Evolutionary conservation across 805 yeast species (phyloP).

Genomic region (Kazachstania martiniae): DNA sequence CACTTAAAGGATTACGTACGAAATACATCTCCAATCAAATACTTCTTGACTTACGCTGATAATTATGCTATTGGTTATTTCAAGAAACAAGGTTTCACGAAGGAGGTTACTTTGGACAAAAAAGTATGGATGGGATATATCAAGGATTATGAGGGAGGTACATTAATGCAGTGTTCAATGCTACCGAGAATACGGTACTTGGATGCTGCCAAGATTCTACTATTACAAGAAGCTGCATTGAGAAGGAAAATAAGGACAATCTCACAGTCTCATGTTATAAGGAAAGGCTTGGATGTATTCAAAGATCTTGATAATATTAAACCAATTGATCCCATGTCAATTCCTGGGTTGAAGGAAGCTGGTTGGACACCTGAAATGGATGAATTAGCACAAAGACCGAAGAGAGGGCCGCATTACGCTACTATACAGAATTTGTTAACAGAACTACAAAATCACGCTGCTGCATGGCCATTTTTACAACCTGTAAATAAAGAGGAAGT

Average conservation of each 20-base stretch:
- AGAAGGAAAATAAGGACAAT: conserved; percentile 70
- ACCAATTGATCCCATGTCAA: conserved; percentile 65
- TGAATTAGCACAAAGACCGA: conserved; percentile 87
- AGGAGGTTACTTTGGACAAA: conserved; percentile 79
- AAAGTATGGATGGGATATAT: conserved; percentile 96
- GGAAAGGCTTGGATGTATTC: conserved; percentile 74
- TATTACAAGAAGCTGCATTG: conserved; percentile 87
- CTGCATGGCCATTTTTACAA: conserved; percentile 94
- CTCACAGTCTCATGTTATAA: conserved; percentile 67
- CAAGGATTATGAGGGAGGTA: conserved; percentile 98
- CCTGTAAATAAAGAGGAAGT: conserved; percentile 93
- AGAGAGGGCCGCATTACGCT: conserved; percentile 88
- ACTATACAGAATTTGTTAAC: conserved; percentile 81
- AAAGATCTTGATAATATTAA: conserved; percentile 35
- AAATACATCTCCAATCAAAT: conserved; percentile 72
- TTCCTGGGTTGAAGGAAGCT: conserved; percentile 86
- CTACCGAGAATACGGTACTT: conserved; percentile 79
- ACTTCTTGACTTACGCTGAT: conserved; percentile 93
- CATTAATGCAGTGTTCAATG: conserved; percentile 95
- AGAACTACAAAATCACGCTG: conserved; percentile 87
- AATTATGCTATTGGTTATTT: conserved; percentile 98
- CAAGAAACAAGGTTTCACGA: conserved; percentile 96
- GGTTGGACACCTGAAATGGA: conserved; percentile 99
- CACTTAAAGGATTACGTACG: conserved; percentile 92
- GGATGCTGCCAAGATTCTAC: conserved; percentile 75